Conservation (phyloP, 345 rosid species). For the Microcos paniculata region DNA sequence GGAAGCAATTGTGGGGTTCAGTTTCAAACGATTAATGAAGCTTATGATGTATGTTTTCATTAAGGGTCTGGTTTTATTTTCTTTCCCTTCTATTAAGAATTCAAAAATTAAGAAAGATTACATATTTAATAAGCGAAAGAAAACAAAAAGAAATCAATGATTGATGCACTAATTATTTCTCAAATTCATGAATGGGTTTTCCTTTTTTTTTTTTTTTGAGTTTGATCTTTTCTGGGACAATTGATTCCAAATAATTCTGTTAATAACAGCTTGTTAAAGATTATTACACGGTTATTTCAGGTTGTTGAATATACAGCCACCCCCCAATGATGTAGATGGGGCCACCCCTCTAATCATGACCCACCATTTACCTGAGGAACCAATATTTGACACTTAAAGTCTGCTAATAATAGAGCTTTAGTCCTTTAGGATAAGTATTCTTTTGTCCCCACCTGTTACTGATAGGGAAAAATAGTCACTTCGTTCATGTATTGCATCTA, state of each 20-base stretch:
- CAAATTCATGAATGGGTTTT: not conserved
- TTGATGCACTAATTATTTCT: not conserved
- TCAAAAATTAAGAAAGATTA: too few species aligned
- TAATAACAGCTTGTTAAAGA: not conserved
- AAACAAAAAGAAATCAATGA: not conserved
- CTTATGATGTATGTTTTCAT: constrained; percentile 67
- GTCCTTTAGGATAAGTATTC: not conserved
- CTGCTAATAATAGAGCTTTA: not conserved
- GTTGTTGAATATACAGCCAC: not conserved
- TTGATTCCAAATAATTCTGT: not conserved
- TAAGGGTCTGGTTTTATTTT: not conserved
- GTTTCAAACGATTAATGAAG: constrained; percentile 80
- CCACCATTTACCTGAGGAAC: not conserved
- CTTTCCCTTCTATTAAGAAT: not conserved
- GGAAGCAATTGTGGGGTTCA: constrained; percentile 76
- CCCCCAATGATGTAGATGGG: not conserved
- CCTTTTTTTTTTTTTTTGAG: too few species aligned
- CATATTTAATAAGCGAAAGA: too few species aligned
- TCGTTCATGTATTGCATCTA: not conserved
- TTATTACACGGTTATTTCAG: not conserved
- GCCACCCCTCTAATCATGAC: not conserved
- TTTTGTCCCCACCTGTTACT: not conserved
- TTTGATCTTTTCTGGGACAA: not conserved
- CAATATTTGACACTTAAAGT: not conserved
- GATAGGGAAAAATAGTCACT: too few species aligned